Evolutionary conservation across 1,139 yeast species (phyloP).

Genomic region (Saccharomycopsis crataegensis): DNA sequence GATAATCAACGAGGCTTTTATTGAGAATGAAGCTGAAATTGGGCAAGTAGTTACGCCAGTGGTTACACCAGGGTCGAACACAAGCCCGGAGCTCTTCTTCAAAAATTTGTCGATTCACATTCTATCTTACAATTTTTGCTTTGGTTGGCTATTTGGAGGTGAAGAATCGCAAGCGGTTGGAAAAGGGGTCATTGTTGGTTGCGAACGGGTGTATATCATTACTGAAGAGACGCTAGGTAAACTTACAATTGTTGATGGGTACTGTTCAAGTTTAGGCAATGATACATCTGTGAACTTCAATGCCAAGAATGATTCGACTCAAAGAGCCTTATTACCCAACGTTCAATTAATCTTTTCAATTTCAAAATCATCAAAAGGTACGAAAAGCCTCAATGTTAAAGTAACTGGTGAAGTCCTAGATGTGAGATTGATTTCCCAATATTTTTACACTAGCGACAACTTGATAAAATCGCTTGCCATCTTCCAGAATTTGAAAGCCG

Average conservation of each 20-base stretch:
- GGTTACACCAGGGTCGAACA: too few relatives aligned
- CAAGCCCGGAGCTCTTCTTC: neutral
- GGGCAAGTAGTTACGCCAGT: neutral
- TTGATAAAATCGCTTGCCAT: constrained; percentile 37
- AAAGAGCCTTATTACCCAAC: constrained; percentile 60
- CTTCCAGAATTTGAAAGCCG: constrained; percentile 33
- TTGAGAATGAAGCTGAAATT: neutral
- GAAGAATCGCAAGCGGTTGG: constrained; percentile 26
- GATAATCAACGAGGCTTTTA: constrained; percentile 3
- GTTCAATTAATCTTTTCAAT: constrained; percentile 54
- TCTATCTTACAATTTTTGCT: constrained; percentile 56
- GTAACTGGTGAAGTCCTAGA: constrained; percentile 64
- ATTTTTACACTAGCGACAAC: constrained; percentile 41
- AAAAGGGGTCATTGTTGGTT: constrained; percentile 68
- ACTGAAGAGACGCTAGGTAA: constrained; percentile 59
- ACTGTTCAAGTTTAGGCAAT: constrained; percentile 61
- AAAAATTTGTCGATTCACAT: constrained; percentile 41
- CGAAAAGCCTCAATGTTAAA: constrained; percentile 34
- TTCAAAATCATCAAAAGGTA: constrained; percentile 28
- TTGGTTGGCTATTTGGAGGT: constrained; percentile 68
- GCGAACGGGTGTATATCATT: constrained; percentile 59
- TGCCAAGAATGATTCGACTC: constrained; percentile 41
- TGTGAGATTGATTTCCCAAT: constrained; percentile 50
- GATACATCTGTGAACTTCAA: constrained; percentile 42
- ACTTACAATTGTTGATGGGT: constrained; percentile 56